Conservation (phyloP, 1,284 basidiomycete genomes). For the Inonotus hispidus region DNA sequence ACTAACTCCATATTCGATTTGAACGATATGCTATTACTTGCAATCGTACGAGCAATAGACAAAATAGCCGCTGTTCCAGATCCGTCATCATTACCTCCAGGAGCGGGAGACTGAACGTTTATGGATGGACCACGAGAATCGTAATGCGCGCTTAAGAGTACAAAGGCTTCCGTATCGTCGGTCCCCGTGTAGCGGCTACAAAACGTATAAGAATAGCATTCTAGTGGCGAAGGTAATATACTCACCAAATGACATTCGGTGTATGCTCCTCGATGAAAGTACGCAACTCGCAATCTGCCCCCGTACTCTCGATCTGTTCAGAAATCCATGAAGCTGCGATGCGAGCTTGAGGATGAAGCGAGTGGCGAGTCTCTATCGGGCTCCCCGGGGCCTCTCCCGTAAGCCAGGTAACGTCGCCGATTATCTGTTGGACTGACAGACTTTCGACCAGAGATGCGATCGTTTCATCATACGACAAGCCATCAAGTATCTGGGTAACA, state of each 20-base stretch:
- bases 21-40: conserved; percentile 55
- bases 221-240: background rate
- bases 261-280: conserved; percentile 70
- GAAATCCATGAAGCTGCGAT: conserved; percentile 75
- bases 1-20: conserved; percentile 64
- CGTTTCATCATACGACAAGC: conserved; percentile 51
- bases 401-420: conserved; percentile 68
- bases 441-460: conserved; percentile 59
- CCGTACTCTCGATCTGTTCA: conserved; percentile 61
- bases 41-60: conserved; percentile 68
- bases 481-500: conserved; percentile 43
- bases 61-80: conserved; percentile 70
- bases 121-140: conserved; percentile 86
- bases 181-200: conserved; percentile 49
- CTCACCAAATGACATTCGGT: conserved; percentile 80
- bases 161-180: conserved; percentile 48
- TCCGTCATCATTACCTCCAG: conserved; percentile 77
- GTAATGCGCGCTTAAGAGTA: conserved; percentile 78
- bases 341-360: conserved; percentile 64
- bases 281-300: conserved; percentile 64
- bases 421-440: conserved; percentile 58
- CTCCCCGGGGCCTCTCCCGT: conserved; percentile 68
- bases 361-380: conserved; percentile 73
- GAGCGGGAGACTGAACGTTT: conserved; percentile 48
- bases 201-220: background rate